Evolutionary conservation across 2,329 filamentous ascomycete genomes (phyloP), one percentile per base, ranked within the genome.

Genomic region (Neofusicoccum laricinum): DNA sequence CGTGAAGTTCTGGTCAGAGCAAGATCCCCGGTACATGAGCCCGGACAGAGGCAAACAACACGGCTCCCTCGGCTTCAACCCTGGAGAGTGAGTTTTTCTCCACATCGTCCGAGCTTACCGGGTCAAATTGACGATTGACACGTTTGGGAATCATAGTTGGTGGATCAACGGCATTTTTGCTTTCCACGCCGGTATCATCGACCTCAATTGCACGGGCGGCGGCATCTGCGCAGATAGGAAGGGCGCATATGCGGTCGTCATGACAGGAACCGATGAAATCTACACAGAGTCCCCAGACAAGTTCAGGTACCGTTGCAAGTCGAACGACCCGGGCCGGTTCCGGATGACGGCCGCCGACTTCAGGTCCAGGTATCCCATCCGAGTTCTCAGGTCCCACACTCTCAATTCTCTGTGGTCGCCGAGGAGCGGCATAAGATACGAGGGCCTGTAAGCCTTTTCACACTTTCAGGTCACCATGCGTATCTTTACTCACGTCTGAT

Each of bases 111-210:
- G 38, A 25, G 36, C 2, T 30, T 17, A 48, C 49, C 12, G 10
- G 4, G 25, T 30, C n/a, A 19, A 17, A 43, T 49, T 10, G 59
- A n/a, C 4, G 11, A 5, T 7, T 17, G 53, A 19, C 12, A 19
- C 14, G 19, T 36, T n/a, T 34, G n/a, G 10, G 14, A 21, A 14
- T 11, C 19, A 32, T n/a, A 82, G 80, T 32, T 83, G 81, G 81
- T 83, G 81, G 81, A 80, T 83, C 67, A 80, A 77, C 58, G 67
- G 78, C 25, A 69, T 82, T 14, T 82, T 82, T 65, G 81, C 81
- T 6, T 77, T 78, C 48, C 75, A 78, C 36, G 80, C 76, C 51
- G 81, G 81, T 46, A 82, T 83, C 51, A 81, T 83, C 64, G 79
- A 82, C 63, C 71, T 75, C 34, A 72, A 73, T 17, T 73, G 75